Percentiles rank a stretch among this genome's conserved stretches.
phyloP scores from a whole-genome alignment of 345 rosid genomes.

The Cochlearia excelsa region DNA sequence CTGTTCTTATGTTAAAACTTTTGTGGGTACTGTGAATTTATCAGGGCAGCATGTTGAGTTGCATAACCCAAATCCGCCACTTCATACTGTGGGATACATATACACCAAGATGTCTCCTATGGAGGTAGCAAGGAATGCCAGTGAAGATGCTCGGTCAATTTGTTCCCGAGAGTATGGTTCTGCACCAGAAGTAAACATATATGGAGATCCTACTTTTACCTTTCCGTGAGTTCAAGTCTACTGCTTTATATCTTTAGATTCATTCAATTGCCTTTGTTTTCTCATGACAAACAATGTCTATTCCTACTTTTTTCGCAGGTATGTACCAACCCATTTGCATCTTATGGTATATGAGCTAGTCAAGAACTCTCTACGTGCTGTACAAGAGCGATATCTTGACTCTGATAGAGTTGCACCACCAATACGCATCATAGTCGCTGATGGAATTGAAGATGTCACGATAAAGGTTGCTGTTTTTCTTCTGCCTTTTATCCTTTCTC shows the following conservation, averaged over 20 bases:
- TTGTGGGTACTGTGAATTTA: constrained; percentile 19
- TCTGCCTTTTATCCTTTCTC: background rate
- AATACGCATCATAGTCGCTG: constrained; percentile 80
- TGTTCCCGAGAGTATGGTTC: constrained; percentile 88
- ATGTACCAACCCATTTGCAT: constrained; percentile 89
- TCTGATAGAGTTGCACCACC: constrained; percentile 77
- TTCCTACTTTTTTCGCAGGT: constrained; percentile 40
- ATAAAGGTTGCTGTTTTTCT: constrained; percentile 54
- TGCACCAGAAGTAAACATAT: constrained; percentile 73
- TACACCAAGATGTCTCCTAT: constrained; percentile 95
- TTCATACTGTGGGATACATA: constrained; percentile 77
- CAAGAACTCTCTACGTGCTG: constrained; percentile 92
- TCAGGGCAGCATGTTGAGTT: constrained; percentile 99
- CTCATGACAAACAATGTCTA: background rate
- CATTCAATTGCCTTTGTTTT: constrained; percentile 2
- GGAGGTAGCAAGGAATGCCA: constrained; percentile 79
- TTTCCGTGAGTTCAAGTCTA: constrained; percentile 67
- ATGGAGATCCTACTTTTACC: constrained; percentile 88
- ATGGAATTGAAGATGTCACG: constrained; percentile 93
- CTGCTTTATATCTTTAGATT: background rate
- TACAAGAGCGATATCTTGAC: constrained; percentile 78
- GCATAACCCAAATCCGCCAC: constrained; percentile 91
- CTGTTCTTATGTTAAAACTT: background rate
- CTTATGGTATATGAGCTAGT: constrained; percentile 95
- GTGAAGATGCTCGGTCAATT: constrained; percentile 83